These are phyloP conservation scores for Zoysia japonica DNA, from an alignment of 176 grass and related monocot genomes.

Conservation along the genomic window DNA sequence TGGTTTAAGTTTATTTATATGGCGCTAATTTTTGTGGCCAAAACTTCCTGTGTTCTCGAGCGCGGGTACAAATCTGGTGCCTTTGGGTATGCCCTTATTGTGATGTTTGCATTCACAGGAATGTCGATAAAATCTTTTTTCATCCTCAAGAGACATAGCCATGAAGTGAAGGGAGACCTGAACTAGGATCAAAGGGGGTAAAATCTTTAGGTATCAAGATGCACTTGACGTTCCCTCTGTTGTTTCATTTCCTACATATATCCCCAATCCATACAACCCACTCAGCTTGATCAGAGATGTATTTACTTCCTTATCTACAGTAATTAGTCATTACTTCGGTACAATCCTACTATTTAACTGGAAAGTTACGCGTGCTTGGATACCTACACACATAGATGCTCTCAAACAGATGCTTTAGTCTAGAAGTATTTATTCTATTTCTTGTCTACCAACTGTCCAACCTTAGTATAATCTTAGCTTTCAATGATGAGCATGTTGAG, in stretches of 20 bases:
- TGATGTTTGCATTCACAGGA: too few species aligned
- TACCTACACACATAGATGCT: constrained; percentile 7
- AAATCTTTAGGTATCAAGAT: not conserved
- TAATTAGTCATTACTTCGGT: too few species aligned
- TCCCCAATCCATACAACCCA: not conserved
- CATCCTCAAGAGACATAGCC: too few species aligned
- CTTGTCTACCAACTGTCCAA: constrained; percentile 33
- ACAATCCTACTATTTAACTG: not conserved
- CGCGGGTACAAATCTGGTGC: too few species aligned
- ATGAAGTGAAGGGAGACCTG: too few species aligned
- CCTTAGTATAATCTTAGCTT: constrained; percentile 53
- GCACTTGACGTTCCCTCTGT: not conserved
- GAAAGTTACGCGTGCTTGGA: not conserved
- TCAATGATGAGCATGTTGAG: constrained; percentile 62
- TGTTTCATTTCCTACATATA: not conserved
- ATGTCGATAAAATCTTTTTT: too few species aligned
- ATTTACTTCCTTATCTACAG: constrained; percentile 9
- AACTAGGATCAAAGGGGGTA: not conserved
- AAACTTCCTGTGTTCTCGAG: too few species aligned
- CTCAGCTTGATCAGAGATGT: not conserved
- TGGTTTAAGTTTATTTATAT: too few species aligned
- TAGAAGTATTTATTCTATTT: constrained; percentile 33
- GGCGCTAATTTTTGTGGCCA: too few species aligned
- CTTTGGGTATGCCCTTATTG: too few species aligned
- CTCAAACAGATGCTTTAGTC: constrained; percentile 33